phyloP scores from a whole-genome alignment of 176 grass and related monocot species.

The Bromus sterilis region DNA sequence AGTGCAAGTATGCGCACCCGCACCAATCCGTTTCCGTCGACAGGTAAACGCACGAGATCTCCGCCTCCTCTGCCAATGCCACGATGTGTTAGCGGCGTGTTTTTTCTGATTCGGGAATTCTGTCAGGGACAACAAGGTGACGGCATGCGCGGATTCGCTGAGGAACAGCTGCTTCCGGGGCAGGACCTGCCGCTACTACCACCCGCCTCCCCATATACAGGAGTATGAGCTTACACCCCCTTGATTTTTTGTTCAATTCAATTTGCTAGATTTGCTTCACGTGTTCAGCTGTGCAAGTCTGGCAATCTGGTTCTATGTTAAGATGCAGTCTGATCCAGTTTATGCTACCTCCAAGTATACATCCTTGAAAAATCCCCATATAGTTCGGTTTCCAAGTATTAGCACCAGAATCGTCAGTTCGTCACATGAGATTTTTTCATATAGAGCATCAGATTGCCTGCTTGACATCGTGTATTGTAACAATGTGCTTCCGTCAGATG shows the following conservation, averaged over 20 bases:
- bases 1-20: conserved; percentile 72
- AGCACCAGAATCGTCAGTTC: background rate
- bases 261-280: background rate
- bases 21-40: conserved; percentile 47
- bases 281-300: background rate
- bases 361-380: background rate
- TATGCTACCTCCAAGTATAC: background rate
- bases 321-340: background rate
- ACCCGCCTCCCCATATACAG: conserved; percentile 59
- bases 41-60: conserved; percentile 24
- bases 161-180: conserved; percentile 52
- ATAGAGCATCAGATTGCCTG: background rate
- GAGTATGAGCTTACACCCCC: conserved; percentile 27
- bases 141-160: conserved; percentile 64
- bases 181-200: conserved; percentile 65
- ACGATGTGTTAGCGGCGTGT: background rate
- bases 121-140: conserved; percentile 69
- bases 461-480: background rate
- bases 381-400: background rate
- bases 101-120: conserved; percentile 7
- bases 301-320: background rate
- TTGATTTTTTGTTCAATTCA: background rate
- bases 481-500: background rate
- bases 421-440: background rate
- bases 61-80: background rate